Conservation (phyloP, 2,329 filamentous ascomycete genomes). For the Arthrobotrys sphaeroides region DNA sequence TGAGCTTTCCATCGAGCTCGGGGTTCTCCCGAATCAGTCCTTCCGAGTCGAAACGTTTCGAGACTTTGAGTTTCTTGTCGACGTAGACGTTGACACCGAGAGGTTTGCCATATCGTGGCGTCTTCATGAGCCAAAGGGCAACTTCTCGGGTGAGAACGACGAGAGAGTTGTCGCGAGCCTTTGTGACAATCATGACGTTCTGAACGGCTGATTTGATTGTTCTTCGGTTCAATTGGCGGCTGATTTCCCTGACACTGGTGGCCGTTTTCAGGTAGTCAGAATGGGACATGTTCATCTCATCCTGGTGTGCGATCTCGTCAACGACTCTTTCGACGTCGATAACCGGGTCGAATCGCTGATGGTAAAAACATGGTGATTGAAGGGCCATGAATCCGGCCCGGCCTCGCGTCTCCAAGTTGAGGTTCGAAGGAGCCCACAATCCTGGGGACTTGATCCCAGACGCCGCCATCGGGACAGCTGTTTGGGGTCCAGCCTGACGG, state of each 20-base stretch:
- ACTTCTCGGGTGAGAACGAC: slow-evolving; percentile 89
- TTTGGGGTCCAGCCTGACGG: slow-evolving; percentile 49
- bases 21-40: slow-evolving; percentile 77
- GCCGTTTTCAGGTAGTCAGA: slow-evolving; percentile 94
- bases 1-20: slow-evolving; percentile 82
- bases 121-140: slow-evolving; percentile 84
- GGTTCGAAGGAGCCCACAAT: slow-evolving; percentile 32
- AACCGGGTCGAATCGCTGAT: slow-evolving; percentile 94
- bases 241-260: slow-evolving; percentile 92
- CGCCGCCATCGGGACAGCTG: slow-evolving; percentile 48
- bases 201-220: slow-evolving; percentile 91
- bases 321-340: slow-evolving; percentile 94
- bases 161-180: slow-evolving; percentile 92
- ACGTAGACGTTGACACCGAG: slow-evolving; percentile 97
- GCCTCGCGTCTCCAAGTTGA: slow-evolving; percentile 58
- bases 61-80: slow-evolving; percentile 90
- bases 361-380: slow-evolving; percentile 96
- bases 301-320: slow-evolving; percentile 83
- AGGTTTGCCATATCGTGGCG: slow-evolving; percentile 86
- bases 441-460: slow-evolving; percentile 24
- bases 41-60: slow-evolving; percentile 83
- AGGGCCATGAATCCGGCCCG: slow-evolving; percentile 64
- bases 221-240: slow-evolving; percentile 89
- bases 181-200: slow-evolving; percentile 98
- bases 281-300: slow-evolving; percentile 88